Conservation (phyloP, 2,329 filamentous ascomycete species). For the Raffaelea albimanens region DNA sequence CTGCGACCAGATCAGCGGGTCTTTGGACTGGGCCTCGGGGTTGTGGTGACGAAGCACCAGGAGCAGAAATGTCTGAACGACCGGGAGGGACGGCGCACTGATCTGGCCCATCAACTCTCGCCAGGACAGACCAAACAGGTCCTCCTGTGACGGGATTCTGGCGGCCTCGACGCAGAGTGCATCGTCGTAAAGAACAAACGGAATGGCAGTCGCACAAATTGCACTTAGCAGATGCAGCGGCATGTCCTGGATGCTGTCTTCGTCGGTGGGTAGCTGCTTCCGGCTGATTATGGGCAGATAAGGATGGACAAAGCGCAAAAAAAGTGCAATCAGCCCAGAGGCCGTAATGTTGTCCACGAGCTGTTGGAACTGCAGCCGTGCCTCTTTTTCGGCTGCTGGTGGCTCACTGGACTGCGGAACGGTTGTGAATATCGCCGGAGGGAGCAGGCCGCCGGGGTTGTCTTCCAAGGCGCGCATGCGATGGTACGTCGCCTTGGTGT, state of each 20-base stretch:
- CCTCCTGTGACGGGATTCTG: background rate
- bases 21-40: background rate
- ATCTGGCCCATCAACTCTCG: background rate
- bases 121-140: background rate
- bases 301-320: constrained; percentile 1
- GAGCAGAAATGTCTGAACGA: constrained; percentile 5
- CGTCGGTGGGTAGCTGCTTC: background rate
- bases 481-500: background rate
- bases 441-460: background rate
- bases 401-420: too few species aligned
- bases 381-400: background rate
- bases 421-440: background rate
- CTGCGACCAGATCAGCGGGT: constrained; percentile 1
- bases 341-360: background rate
- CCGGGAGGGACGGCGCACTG: background rate
- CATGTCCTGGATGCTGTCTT: background rate
- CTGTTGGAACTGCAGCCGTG: background rate
- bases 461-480: background rate
- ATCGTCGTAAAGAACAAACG: constrained; percentile 5
- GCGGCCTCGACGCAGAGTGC: constrained; percentile 1
- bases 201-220: constrained; percentile 3
- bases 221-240: constrained; percentile 1
- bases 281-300: constrained; percentile 2
- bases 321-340: background rate
- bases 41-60: constrained; percentile 3